Base-by-base conservation (phyloP, 2,329 filamentous ascomycete genomes). In the Bimuria novae-zelandiae region DNA sequence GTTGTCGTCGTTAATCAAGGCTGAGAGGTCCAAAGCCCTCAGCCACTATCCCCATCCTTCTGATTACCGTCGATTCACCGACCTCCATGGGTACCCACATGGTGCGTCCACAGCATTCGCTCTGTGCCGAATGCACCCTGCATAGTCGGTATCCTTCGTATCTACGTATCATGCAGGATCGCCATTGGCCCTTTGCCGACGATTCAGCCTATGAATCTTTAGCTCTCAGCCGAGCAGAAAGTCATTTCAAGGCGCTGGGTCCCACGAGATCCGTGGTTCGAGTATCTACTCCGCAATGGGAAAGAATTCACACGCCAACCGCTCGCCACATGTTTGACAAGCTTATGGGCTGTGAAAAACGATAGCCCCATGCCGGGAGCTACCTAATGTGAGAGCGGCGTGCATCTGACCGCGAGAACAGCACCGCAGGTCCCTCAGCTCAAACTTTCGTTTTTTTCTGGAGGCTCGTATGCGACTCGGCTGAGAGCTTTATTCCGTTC, bases 121-220 rank as follows among this genome's bases (percentile, higher is more conserved):
- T 6, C 44, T 30, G n/a, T 47, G 44, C 44, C 33, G 33, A 47
- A 39, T 27, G 27, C 27, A 25, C 42, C 49, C 35, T 44, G 49
- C 49, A 47, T 41, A 7, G 42, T 19, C 30, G 30, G 36, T 21
- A 21, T 14, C 16, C 49, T 30, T 47, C 49, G 49, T 52, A 52
- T 52, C 49, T 51, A 41, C 49, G 21, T 16, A 46, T 46, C 43
- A 51, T 45, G 41, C 30, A 45, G 8, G 21, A 41, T 47, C 42
- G 36, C 27, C 42, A 25, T 46, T 42, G 43, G 35, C 11, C 49
- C 16, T 8, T 7, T 29, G 11, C 22, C 10, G 29, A 12, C 23
- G 14, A n/a, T 30, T 39, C 33, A 41, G 49, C 49, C 49, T 52
- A 40, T 47, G 35, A 23, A n/a, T 35, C 19, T n/a, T 21, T 25